Conservation (phyloP, 1,284 basidiomycete genomes). For the Ganoderma sp. region DNA sequence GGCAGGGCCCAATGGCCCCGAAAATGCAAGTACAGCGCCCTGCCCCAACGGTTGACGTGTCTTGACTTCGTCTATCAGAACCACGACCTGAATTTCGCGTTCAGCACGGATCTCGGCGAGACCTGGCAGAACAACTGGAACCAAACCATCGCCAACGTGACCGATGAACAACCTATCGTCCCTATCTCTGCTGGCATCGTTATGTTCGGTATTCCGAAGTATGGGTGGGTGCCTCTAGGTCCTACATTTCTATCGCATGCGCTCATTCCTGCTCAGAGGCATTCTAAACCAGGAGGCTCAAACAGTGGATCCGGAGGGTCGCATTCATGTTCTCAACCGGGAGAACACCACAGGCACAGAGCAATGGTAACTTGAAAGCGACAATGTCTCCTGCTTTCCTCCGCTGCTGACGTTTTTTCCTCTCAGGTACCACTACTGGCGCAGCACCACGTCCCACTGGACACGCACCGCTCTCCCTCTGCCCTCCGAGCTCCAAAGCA, state of each 20-base stretch:
- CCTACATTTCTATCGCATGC: not conserved
- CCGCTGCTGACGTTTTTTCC: not conserved
- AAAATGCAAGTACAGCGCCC: conserved; percentile 41
- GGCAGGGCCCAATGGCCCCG: conserved; percentile 53
- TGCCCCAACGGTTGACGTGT: not conserved
- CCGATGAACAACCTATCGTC: conserved; percentile 41
- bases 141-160: conserved; percentile 41
- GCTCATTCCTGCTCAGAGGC: conserved; percentile 37
- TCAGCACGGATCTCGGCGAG: conserved; percentile 43
- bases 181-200: conserved; percentile 49
- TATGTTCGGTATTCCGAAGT: conserved; percentile 50
- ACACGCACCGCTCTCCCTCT: conserved; percentile 47
- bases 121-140: conserved; percentile 50
- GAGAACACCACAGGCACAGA: conserved; percentile 50
- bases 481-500: conserved; percentile 34
- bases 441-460: conserved; percentile 44
- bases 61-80: conserved; percentile 39
- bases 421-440: conserved; percentile 52
- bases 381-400: not conserved
- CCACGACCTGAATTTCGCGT: conserved; percentile 50
- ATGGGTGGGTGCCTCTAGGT: conserved; percentile 39
- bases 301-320: conserved; percentile 44
- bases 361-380: conserved; percentile 42
- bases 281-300: conserved; percentile 54
- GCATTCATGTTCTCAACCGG: conserved; percentile 51